Percentiles rank a stretch among this genome's conserved stretches.
These are phyloP conservation scores for Calvatia gigantea DNA, from an alignment of 768 basidiomycete species.

Conservation along the genomic window DNA sequence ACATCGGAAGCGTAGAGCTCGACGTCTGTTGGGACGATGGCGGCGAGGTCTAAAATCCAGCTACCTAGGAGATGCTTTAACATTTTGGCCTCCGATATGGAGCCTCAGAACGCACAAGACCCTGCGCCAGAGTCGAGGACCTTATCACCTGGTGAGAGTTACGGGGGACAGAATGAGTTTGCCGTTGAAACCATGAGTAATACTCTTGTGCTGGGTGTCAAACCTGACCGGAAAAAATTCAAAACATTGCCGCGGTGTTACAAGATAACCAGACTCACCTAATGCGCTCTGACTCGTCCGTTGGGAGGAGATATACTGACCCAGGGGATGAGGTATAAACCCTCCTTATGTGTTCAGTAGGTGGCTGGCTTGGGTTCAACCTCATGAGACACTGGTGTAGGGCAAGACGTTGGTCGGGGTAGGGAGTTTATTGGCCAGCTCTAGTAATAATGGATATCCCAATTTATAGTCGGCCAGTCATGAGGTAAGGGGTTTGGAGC, in stretches of 20 bases:
- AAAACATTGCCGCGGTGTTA: not conserved
- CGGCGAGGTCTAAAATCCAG: slow-evolving; percentile 19
- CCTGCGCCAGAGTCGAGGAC: slow-evolving; percentile 14
- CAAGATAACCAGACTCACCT: not conserved
- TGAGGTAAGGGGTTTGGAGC: not conserved
- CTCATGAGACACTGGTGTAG: not conserved
- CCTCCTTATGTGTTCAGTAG: not conserved
- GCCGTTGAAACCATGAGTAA: slow-evolving; percentile 10
- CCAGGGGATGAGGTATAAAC: slow-evolving; percentile 1
- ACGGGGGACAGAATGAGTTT: slow-evolving; percentile 11
- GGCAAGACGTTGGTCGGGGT: not conserved
- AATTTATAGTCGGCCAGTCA: not conserved
- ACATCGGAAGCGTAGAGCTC: slow-evolving; percentile 20
- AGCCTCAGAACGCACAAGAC: not conserved
- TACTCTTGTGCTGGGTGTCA: slow-evolving; percentile 12
- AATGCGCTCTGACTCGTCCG: not conserved
- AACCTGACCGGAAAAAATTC: not conserved
- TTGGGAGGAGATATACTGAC: not conserved
- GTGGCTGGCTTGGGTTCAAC: not conserved
- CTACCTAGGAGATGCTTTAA: slow-evolving; percentile 12
- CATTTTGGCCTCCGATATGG: not conserved
- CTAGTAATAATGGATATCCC: not conserved
- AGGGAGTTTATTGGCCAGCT: not conserved
- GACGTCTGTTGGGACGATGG: slow-evolving; percentile 6
- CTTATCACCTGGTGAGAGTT: slow-evolving; percentile 2